Conservation (phyloP, 371 early-diverging fungal genomes). For the Mortierella sp. region DNA sequence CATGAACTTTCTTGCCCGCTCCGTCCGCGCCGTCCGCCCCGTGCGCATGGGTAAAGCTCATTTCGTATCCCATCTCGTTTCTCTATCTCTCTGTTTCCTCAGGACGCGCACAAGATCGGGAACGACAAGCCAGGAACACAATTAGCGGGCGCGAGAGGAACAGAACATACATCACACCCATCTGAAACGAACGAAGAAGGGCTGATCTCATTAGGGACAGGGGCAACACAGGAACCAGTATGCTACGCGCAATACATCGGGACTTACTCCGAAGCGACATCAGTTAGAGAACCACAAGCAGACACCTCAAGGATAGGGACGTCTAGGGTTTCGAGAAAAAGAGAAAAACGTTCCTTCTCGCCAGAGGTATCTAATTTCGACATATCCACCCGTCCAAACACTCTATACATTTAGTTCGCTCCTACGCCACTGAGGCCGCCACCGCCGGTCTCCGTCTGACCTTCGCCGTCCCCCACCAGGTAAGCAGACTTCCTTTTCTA, state of each 20-base stretch:
- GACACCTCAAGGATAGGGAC: not conserved
- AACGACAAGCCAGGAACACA: not conserved
- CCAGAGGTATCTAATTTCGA: not conserved
- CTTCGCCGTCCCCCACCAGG: constrained; percentile 95
- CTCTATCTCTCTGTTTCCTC: no score
- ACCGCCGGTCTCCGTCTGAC: constrained; percentile 83
- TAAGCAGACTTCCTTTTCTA: constrained; percentile 44
- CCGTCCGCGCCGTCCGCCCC: constrained; percentile 55
- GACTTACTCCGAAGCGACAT: not conserved
- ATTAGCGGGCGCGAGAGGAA: not conserved
- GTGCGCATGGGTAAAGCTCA: constrained; percentile 49
- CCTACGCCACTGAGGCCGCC: constrained; percentile 82
- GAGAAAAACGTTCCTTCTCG: not conserved
- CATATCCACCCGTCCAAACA: not conserved
- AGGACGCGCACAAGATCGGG: not conserved
- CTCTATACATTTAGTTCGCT: constrained; percentile 62
- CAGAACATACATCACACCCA: not conserved
- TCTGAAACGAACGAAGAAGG: not conserved
- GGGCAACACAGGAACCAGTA: not conserved
- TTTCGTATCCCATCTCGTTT: not conserved
- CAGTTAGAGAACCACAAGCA: not conserved
- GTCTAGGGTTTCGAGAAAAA: no score
- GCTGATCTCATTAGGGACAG: not conserved
- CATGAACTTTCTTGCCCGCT: constrained; percentile 56
- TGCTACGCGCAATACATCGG: not conserved